Conservation (phyloP, 768 basidiomycete genomes). For the Suillus lakei region DNA sequence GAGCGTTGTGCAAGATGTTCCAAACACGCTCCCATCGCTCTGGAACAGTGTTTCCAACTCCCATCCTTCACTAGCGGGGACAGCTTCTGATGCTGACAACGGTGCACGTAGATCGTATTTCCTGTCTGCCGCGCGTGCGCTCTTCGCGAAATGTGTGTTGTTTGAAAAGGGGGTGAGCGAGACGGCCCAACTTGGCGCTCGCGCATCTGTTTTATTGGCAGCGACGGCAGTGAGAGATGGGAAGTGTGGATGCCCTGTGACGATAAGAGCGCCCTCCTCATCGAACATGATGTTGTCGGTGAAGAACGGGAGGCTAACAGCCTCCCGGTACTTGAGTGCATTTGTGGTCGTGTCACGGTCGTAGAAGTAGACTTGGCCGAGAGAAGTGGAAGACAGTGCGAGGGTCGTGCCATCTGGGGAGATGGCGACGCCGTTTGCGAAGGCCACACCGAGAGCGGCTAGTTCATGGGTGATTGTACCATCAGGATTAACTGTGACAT, state of each 20-base stretch:
- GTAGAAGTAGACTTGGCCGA: conserved; percentile 55
- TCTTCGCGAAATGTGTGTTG: background rate
- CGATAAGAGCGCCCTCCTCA: conserved; percentile 51
- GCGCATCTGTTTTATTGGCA: conserved; percentile 43
- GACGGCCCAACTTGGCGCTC: conserved; percentile 64
- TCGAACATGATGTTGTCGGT: conserved; percentile 68
- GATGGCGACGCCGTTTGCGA: conserved; percentile 72
- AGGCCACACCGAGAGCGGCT: conserved; percentile 55
- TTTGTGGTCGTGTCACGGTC: conserved; percentile 50
- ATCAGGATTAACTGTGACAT: conserved; percentile 50
- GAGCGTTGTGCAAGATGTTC: conserved; percentile 56
- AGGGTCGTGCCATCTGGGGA: conserved; percentile 53
- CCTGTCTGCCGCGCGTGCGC: conserved; percentile 3
- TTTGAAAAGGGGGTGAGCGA: conserved; percentile 39
- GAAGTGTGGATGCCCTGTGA: conserved; percentile 73
- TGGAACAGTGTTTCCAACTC: conserved; percentile 71
- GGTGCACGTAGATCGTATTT: conserved; percentile 52
- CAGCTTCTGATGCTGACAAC: conserved; percentile 48
- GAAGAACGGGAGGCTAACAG: conserved; percentile 57
- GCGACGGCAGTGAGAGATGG: conserved; percentile 52
- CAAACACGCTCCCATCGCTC: conserved; percentile 68
- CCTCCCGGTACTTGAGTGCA: conserved; percentile 41
- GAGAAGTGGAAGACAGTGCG: conserved; percentile 61
- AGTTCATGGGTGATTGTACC: conserved; percentile 41
- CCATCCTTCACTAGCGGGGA: conserved; percentile 40